Evolutionary conservation across 1,139 yeast genomes (phyloP).

Genomic region (Hanseniaspora sp.): DNA sequence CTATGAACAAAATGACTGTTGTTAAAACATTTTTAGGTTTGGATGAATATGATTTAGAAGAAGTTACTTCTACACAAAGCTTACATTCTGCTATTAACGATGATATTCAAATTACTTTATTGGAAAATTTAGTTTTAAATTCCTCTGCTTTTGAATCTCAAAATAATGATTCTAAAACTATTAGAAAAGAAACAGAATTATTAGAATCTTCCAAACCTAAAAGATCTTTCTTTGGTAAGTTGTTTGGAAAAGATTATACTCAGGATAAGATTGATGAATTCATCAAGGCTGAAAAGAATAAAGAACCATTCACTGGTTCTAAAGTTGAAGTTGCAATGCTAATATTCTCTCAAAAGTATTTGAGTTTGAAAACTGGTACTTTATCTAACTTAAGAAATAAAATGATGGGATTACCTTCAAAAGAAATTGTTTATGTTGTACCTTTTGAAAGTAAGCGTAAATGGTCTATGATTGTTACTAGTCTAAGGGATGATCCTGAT

Average conservation of each 20-base stretch:
- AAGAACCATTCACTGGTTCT: slow-evolving; percentile 71
- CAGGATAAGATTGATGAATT: slow-evolving; percentile 22
- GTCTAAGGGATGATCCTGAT: slow-evolving; percentile 18
- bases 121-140: slow-evolving; percentile 60
- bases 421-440: slow-evolving; percentile 51
- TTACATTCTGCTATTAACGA: slow-evolving; percentile 9
- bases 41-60: slow-evolving; percentile 28
- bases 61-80: slow-evolving; percentile 16
- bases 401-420: slow-evolving; percentile 24
- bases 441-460: slow-evolving; percentile 91
- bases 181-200: slow-evolving; percentile 26
- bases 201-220: slow-evolving; percentile 15
- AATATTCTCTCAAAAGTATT: slow-evolving; percentile 49
- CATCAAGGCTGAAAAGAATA: slow-evolving; percentile 20
- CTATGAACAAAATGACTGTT: slow-evolving; percentile 85
- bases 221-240: slow-evolving; percentile 11
- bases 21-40: slow-evolving; percentile 61
- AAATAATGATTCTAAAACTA: slow-evolving; percentile 26
- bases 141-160: slow-evolving; percentile 81
- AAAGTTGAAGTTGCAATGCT: slow-evolving; percentile 89
- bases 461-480: slow-evolving; percentile 75
- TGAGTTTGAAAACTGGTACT: slow-evolving; percentile 34
- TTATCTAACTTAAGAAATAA: slow-evolving; percentile 27
- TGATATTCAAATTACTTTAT: slow-evolving; percentile 28
- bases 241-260: slow-evolving; percentile 7